Conservation (phyloP, 805 yeast genomes). For the Osmozyma mogii region DNA sequence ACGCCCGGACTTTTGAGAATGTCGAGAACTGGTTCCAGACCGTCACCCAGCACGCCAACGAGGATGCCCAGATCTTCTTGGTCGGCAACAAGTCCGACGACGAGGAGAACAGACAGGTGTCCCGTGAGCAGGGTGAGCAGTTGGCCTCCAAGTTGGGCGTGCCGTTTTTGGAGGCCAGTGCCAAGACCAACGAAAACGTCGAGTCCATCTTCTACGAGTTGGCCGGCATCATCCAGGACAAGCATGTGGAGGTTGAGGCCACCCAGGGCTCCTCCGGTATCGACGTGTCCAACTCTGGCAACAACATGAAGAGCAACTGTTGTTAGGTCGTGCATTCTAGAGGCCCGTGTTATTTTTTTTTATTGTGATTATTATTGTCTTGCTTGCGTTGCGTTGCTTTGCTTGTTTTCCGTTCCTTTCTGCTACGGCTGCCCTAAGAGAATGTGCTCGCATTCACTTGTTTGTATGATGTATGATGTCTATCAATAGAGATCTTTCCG, state of each 20-base stretch:
- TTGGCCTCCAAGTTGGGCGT: slow-evolving; percentile 80
- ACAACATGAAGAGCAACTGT: slow-evolving; percentile 27
- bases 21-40: slow-evolving; percentile 94
- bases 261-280: slow-evolving; percentile 21
- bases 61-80: slow-evolving; percentile 86
- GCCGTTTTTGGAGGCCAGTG: slow-evolving; percentile 93
- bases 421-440: too few relatives aligned
- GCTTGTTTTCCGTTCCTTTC: too few relatives aligned
- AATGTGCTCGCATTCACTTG: neutral
- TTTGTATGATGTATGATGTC: too few relatives aligned
- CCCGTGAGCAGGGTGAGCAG: slow-evolving; percentile 83
- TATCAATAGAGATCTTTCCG: too few relatives aligned
- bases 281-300: slow-evolving; percentile 26
- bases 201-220: slow-evolving; percentile 86
- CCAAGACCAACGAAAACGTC: slow-evolving; percentile 88
- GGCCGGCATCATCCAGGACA: slow-evolving; percentile 80
- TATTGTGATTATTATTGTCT: neutral
- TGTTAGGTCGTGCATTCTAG: slow-evolving; percentile 25
- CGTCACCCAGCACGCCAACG: slow-evolving; percentile 93
- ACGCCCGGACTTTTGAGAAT: slow-evolving; percentile 85
- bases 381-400: too few relatives aligned
- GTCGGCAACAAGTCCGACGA: slow-evolving; percentile 97
- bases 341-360: neutral
- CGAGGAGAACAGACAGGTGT: slow-evolving; percentile 76
- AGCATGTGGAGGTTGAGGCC: slow-evolving; percentile 42